Evolutionary conservation across 139 green algal species (phyloP).

Genomic region (Ostreobium quekettii): DNA sequence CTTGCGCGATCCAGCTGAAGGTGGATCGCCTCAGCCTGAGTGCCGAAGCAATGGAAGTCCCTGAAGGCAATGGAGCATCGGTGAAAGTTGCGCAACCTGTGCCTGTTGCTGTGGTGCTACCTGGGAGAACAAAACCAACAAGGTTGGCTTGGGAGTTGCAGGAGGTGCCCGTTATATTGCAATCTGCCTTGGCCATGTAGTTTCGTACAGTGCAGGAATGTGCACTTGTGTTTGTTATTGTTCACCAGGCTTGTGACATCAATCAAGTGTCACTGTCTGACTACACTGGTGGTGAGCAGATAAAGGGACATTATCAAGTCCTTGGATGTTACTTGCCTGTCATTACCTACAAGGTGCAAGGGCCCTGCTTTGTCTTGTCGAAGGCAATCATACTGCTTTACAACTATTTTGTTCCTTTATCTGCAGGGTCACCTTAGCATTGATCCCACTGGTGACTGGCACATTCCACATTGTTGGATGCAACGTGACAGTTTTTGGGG

Average conservation of each 20-base stretch:
- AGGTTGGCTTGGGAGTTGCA: neutral
- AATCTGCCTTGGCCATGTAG: no score
- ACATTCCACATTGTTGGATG: constrained; percentile 1
- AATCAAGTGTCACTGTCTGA: neutral
- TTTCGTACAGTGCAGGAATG: no score
- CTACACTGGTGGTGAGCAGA: neutral
- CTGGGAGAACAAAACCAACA: constrained; percentile 12
- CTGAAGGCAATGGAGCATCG: neutral
- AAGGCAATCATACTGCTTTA: neutral
- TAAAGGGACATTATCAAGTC: neutral
- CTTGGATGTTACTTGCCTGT: neutral
- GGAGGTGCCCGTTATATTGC: neutral
- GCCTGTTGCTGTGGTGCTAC: constrained; percentile 10
- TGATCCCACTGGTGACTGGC: constrained; percentile 6
- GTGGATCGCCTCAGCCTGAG: constrained; percentile 10
- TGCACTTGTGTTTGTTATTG: no score
- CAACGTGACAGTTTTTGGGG: constrained; percentile 15
- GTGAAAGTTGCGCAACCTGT: neutral
- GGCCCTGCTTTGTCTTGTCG: neutral
- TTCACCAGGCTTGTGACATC: no score
- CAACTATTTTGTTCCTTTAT: neutral
- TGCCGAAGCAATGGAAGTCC: neutral
- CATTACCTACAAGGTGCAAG: neutral
- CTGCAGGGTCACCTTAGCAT: constrained; percentile 6
- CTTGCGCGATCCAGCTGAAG: constrained; percentile 13